Evolutionary conservation across 2,329 filamentous ascomycete species (phyloP).

Genomic region (Ramularia endophylla): DNA sequence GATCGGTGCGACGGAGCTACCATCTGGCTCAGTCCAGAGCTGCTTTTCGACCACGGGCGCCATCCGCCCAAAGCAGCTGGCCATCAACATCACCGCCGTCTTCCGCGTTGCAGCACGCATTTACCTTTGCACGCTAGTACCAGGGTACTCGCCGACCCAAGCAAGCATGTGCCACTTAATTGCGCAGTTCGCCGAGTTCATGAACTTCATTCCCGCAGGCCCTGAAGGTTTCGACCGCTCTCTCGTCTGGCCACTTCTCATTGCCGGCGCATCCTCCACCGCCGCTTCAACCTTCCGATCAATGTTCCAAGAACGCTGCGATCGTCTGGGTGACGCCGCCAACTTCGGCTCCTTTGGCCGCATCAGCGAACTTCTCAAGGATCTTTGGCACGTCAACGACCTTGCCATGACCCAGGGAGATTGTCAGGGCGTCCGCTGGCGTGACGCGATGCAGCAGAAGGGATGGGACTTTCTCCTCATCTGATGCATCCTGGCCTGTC

Average conservation of each 20-base stretch:
- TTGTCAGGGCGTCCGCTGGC: slow-evolving; percentile 76
- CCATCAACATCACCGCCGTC: slow-evolving; percentile 79
- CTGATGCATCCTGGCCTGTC: slow-evolving; percentile 39
- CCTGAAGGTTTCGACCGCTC: slow-evolving; percentile 80
- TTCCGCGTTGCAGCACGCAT: slow-evolving; percentile 91
- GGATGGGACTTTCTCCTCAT: slow-evolving; percentile 91
- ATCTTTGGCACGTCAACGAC: slow-evolving; percentile 75
- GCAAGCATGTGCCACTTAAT: slow-evolving; percentile 70
- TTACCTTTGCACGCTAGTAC: slow-evolving; percentile 93
- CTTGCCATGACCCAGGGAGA: slow-evolving; percentile 47
- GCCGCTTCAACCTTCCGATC: slow-evolving; percentile 67
- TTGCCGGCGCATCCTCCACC: slow-evolving; percentile 73
- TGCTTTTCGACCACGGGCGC: slow-evolving; percentile 59
- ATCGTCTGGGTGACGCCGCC: slow-evolving; percentile 68
- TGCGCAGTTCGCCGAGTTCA: slow-evolving; percentile 66
- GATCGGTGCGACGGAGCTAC: slow-evolving; percentile 71
- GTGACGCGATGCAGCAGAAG: slow-evolving; percentile 87
- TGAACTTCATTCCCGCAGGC: slow-evolving; percentile 78
- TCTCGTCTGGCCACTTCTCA: slow-evolving; percentile 86
- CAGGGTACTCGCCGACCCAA: slow-evolving; percentile 73
- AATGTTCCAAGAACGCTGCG: slow-evolving; percentile 70
- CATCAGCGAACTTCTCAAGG: slow-evolving; percentile 68
- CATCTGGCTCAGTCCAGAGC: slow-evolving; percentile 41
- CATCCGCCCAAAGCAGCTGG: slow-evolving; percentile 75
- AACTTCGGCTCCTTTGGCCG: slow-evolving; percentile 81